Evolutionary conservation across 306 rosid species (phyloP).

Genomic region (Senna tora): DNA sequence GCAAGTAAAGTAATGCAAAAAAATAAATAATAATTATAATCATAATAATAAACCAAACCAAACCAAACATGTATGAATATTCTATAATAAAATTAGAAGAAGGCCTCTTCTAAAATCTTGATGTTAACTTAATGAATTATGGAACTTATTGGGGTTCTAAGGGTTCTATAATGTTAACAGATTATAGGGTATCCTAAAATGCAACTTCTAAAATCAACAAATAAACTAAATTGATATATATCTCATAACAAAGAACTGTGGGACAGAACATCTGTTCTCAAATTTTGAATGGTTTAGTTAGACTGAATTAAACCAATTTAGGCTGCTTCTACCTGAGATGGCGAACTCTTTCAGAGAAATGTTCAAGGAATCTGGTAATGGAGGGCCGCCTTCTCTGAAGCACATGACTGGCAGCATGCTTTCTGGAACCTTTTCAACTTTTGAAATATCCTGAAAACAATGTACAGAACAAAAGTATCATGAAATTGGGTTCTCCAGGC

Average conservation of each 20-base stretch:
- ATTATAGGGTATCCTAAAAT: constrained; percentile 6
- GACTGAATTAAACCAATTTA: constrained; percentile 24
- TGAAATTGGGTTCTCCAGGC: constrained; percentile 6
- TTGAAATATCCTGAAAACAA: constrained; percentile 63
- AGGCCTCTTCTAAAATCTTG: not conserved
- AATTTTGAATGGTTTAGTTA: constrained; percentile 23
- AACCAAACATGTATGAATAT: not conserved
- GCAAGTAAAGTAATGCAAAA: constrained; percentile 11
- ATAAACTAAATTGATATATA: constrained; percentile 7
- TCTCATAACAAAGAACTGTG: constrained; percentile 10
- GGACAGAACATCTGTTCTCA: constrained; percentile 30
- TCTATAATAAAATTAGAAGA: constrained; percentile 11
- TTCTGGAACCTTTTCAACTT: constrained; percentile 56
- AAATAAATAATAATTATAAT: no score
- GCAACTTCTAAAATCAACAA: not conserved
- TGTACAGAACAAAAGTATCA: constrained; percentile 10
- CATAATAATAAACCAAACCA: not conserved
- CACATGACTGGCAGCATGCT: constrained; percentile 70
- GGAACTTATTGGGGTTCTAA: not conserved
- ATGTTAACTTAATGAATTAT: not conserved
- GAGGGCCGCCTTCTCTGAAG: constrained; percentile 91
- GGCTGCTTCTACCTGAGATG: constrained; percentile 43
- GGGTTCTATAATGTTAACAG: constrained; percentile 11
- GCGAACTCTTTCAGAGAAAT: constrained; percentile 61
- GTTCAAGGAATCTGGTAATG: constrained; percentile 75